Conservation (phyloP, 306 rosid species). For the Prinsepia uniflora region DNA sequence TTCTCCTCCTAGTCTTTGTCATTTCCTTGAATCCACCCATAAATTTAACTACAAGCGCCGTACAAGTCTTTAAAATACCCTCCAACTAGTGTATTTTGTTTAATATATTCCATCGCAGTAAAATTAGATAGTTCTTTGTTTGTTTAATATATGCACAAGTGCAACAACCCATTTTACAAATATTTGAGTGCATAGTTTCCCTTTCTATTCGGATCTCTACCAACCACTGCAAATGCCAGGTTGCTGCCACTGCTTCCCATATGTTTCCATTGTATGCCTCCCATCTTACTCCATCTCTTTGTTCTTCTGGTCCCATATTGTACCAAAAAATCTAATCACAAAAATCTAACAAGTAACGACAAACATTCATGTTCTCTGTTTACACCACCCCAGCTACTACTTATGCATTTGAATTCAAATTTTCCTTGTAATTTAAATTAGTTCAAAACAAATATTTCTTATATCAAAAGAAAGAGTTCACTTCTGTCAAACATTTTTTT, state of each 20-base stretch:
- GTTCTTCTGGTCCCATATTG: conserved; percentile 17
- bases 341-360: conserved; percentile 2
- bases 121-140: neutral
- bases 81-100: no score
- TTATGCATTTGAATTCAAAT: no score
- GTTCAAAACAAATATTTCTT: no score
- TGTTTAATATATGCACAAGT: neutral
- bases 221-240: neutral
- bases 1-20: neutral
- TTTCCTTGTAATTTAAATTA: no score
- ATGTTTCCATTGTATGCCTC: conserved; percentile 11
- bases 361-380: no score
- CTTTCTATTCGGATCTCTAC: conserved; percentile 15
- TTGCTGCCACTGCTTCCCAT: neutral
- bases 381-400: no score
- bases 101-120: neutral
- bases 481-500: neutral
- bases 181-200: neutral
- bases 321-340: conserved; percentile 8
- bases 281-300: conserved; percentile 21
- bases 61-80: neutral
- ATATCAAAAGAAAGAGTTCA: conserved; percentile 15
- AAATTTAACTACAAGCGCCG: neutral
- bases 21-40: neutral
- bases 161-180: neutral